These are phyloP conservation scores for Entoloma clypeatum DNA, from an alignment of 1,284 basidiomycete genomes.

Conservation along the genomic window DNA sequence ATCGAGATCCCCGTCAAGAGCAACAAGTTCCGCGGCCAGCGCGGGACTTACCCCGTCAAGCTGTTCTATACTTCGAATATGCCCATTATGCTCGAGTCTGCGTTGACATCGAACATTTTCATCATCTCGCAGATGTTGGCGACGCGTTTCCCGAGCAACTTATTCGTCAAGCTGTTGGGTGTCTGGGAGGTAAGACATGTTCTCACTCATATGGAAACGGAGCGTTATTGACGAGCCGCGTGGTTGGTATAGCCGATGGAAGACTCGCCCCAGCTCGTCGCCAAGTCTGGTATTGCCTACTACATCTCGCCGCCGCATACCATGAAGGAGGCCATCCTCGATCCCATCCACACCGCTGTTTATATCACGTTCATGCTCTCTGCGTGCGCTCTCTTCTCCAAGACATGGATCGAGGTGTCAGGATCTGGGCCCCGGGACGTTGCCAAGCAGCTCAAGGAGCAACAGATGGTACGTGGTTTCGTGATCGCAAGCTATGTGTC, in stretches of 20 bases:
- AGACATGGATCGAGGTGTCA: conserved; percentile 99
- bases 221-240: conserved; percentile 3
- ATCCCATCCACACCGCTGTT: conserved; percentile 91
- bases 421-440: conserved; percentile 94
- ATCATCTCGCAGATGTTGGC: conserved; percentile 97
- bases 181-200: conserved; percentile 83
- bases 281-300: conserved; percentile 92
- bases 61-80: conserved; percentile 99
- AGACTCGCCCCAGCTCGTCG: conserved; percentile 88
- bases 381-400: conserved; percentile 96
- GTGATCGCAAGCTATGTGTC: background rate
- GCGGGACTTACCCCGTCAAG: conserved; percentile 95
- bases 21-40: conserved; percentile 93
- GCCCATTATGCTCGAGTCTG: conserved; percentile 99
- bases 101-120: conserved; percentile 93
- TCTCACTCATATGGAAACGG: conserved; percentile 7
- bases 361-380: conserved; percentile 93
- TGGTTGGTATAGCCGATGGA: conserved; percentile 67
- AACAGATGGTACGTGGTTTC: conserved; percentile 72
- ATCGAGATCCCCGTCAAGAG: conserved; percentile 99
- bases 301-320: conserved; percentile 98
- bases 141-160: conserved; percentile 86
- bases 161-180: conserved; percentile 88
- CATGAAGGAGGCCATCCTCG: conserved; percentile 80
- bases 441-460: conserved; percentile 98